A percentile compares a stretch with the other conserved stretches of the same genome.
Conservation (phyloP, 75 land plant species). For the Azolla pinnata region DNA sequence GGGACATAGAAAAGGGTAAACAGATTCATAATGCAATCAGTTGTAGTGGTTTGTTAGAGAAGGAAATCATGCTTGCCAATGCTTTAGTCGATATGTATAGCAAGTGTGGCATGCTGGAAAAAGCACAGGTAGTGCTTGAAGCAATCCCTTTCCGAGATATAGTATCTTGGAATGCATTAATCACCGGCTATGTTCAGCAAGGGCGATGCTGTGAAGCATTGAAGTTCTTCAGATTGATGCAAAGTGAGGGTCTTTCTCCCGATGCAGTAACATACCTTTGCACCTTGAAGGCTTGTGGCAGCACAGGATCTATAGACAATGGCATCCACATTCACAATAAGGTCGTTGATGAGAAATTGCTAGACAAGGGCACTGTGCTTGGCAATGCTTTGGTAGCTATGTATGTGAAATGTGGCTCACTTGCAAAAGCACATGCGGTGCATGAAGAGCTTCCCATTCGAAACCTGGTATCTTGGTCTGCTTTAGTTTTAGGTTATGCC, state of each 20-base stretch:
- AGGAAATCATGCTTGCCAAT: background rate
- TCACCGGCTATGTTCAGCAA: conserved; percentile 34
- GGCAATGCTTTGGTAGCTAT: no score
- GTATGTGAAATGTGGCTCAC: no score
- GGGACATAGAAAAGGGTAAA: no score
- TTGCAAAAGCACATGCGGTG: no score
- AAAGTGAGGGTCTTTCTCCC: conserved; percentile 31
- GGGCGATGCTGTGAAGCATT: conserved; percentile 32
- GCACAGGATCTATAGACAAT: no score
- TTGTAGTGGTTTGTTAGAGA: background rate
- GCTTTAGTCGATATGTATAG: conserved; percentile 9
- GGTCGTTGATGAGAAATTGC: no score
- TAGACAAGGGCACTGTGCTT: no score
- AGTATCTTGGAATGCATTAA: conserved; percentile 35
- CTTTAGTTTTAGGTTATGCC: no score
- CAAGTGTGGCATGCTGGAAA: conserved; percentile 6
- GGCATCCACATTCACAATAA: no score
- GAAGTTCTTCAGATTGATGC: conserved; percentile 28
- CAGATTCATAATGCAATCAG: background rate
- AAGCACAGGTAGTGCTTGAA: conserved; percentile 29
- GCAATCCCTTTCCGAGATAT: conserved; percentile 17
- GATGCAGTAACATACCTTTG: conserved; percentile 50
- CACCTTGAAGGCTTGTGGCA: conserved; percentile 43
- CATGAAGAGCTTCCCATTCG: no score
- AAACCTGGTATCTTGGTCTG: no score